Conservation (phyloP, 441 rosid genomes). For the Theobroma grandiflorum region DNA sequence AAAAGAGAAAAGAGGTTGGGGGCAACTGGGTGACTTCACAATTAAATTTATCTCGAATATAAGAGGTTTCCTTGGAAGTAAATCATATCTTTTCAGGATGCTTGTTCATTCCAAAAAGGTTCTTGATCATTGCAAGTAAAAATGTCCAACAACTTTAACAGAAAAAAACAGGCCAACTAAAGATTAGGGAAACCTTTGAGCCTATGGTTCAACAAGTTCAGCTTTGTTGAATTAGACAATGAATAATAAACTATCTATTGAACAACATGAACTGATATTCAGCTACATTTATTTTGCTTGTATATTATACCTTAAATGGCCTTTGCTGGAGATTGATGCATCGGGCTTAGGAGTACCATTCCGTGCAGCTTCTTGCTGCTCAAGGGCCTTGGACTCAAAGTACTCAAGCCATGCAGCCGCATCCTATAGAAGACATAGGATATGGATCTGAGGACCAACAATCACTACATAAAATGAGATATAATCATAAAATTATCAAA, state of each 20-base stretch:
- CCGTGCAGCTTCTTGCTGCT: constrained; percentile 91
- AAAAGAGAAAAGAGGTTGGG: background rate
- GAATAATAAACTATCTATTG: constrained; percentile 16
- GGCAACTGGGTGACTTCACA: background rate
- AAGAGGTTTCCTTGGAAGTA: background rate
- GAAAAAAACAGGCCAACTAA: background rate
- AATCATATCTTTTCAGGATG: background rate
- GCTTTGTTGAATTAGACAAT: background rate
- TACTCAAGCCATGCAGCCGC: constrained; percentile 93
- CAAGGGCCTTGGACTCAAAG: constrained; percentile 82
- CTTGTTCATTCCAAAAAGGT: background rate
- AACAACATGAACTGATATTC: constrained; percentile 1
- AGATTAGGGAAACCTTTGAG: constrained; percentile 21
- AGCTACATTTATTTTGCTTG: constrained; percentile 7
- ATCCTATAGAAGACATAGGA: constrained; percentile 53
- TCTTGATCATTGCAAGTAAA: background rate
- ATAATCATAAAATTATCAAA: constrained; percentile 17
- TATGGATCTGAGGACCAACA: constrained; percentile 23
- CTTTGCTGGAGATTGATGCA: constrained; percentile 88
- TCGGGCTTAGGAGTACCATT: constrained; percentile 88
- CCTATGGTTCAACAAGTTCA: constrained; percentile 10
- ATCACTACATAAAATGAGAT: constrained; percentile 8
- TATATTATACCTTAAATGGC: constrained; percentile 69
- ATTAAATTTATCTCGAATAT: constrained; percentile 11
- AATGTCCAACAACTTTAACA: background rate